A percentile compares a stretch with the other conserved stretches of the same genome.
Conservation (phyloP, 2,329 filamentous ascomycete species). For the Alternaria infectoria region DNA sequence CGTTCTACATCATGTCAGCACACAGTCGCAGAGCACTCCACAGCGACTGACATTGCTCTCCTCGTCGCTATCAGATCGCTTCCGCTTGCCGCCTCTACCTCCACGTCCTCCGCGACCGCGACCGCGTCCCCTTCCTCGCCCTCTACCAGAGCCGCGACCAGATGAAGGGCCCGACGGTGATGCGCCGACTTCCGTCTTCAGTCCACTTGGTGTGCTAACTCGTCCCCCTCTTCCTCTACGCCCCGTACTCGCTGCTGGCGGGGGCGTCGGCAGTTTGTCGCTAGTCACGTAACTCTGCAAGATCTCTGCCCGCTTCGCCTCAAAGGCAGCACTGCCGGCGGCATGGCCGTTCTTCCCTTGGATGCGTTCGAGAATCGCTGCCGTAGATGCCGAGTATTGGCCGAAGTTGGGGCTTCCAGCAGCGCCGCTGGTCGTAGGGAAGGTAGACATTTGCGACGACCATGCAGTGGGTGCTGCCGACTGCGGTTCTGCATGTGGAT, state of each 20-base stretch:
- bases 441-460: constrained; percentile 35
- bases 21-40: not conserved
- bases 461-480: constrained; percentile 29
- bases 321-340: constrained; percentile 50
- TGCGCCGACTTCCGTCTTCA: constrained; percentile 40
- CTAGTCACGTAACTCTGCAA: constrained; percentile 54
- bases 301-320: constrained; percentile 55
- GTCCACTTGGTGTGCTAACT: constrained; percentile 37
- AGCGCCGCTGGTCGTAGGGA: constrained; percentile 22
- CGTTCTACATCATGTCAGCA: constrained; percentile 34
- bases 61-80: constrained; percentile 46
- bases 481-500: constrained; percentile 9
- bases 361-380: constrained; percentile 50
- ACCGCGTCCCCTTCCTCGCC: constrained; percentile 41
- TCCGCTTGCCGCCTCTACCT: constrained; percentile 48
- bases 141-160: constrained; percentile 46
- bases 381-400: constrained; percentile 49
- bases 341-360: constrained; percentile 44
- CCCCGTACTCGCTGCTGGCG: constrained; percentile 37
- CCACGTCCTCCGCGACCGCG: constrained; percentile 44
- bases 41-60: constrained; percentile 42
- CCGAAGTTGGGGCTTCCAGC: constrained; percentile 29
- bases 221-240: constrained; percentile 45
- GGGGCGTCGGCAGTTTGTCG: constrained; percentile 50
- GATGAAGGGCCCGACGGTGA: constrained; percentile 27